phyloP scores from a whole-genome alignment of 2,329 filamentous ascomycete species.

The Xylaria sp. region DNA sequence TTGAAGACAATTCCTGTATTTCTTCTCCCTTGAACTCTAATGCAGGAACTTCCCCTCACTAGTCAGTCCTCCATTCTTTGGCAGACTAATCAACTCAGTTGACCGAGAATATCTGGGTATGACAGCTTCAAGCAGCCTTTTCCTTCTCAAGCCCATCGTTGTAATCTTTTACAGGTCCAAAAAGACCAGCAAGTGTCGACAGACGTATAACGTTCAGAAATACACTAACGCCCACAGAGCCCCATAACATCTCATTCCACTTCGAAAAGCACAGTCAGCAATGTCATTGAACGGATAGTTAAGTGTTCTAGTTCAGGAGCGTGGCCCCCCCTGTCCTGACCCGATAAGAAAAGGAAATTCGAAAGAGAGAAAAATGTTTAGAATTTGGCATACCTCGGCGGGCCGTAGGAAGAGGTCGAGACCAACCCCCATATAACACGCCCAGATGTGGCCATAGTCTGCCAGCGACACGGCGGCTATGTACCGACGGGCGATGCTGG shows the following conservation, averaged over 20 bases:
- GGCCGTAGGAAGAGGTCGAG: constrained; percentile 44
- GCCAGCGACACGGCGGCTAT: constrained; percentile 49
- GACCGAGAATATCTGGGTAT: not conserved
- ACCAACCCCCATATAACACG: constrained; percentile 48
- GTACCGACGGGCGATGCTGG: constrained; percentile 43
- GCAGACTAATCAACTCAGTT: not conserved
- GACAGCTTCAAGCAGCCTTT: constrained; percentile 34
- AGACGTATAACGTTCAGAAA: constrained; percentile 47
- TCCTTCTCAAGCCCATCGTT: constrained; percentile 15
- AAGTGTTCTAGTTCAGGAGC: not conserved
- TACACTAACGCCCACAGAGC: constrained; percentile 45
- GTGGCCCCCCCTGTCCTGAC: not conserved
- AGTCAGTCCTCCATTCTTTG: not conserved
- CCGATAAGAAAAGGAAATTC: not conserved
- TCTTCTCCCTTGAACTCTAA: too few relatives aligned
- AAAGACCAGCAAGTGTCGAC: constrained; percentile 45
- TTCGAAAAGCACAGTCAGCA: constrained; percentile 13
- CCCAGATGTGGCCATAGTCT: constrained; percentile 52
- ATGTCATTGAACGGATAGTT: not conserved
- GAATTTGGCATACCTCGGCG: constrained; percentile 22
- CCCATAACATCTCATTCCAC: constrained; percentile 50
- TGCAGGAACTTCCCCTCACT: not conserved
- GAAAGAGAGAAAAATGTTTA: too few relatives aligned
- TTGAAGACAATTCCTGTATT: not conserved
- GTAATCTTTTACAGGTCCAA: constrained; percentile 40